phyloP scores from a whole-genome alignment of 352 stramenopile genomes.

The Peronospora destructor region DNA sequence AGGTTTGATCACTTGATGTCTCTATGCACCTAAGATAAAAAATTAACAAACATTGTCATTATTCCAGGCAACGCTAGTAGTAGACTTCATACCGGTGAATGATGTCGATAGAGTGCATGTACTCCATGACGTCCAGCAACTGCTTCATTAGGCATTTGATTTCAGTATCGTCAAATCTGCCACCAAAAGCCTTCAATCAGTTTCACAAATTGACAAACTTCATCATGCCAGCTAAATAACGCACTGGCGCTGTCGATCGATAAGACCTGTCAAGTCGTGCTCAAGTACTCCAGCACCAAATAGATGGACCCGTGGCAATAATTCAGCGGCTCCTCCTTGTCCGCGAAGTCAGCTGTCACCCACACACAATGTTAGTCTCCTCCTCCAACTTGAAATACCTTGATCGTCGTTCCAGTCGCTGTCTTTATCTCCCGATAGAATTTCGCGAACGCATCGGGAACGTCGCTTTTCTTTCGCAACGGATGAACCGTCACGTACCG shows the following conservation, averaged over 20 bases:
- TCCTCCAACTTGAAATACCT: neutral
- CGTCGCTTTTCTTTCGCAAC: too few species aligned
- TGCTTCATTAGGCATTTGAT: conserved; percentile 88
- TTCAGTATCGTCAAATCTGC: conserved; percentile 73
- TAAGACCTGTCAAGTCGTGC: conserved; percentile 82
- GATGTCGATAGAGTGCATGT: conserved; percentile 86
- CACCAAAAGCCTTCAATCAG: conserved; percentile 1
- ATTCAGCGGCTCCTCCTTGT: conserved; percentile 78
- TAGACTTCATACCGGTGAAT: conserved; percentile 57
- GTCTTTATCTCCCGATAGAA: too few species aligned
- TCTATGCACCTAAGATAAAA: conserved; percentile 16
- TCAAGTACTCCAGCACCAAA: conserved; percentile 86
- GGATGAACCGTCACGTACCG: too few species aligned
- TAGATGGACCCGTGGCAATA: conserved; percentile 86
- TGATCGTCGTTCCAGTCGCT: too few species aligned
- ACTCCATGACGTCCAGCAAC: conserved; percentile 76
- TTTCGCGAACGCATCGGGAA: too few species aligned
- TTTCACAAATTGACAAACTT: neutral
- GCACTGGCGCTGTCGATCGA: conserved; percentile 80
- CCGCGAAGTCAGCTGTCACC: conserved; percentile 56
- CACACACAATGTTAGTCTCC: conserved; percentile 1
- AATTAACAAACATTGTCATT: neutral
- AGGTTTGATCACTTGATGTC: conserved; percentile 92
- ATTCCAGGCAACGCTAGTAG: neutral
- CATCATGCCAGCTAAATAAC: conserved; percentile 6